A percentile compares a stretch with the other conserved stretches of the same genome.
Conservation (phyloP, 257 asterid genomes). For the Solanum virginianum region DNA sequence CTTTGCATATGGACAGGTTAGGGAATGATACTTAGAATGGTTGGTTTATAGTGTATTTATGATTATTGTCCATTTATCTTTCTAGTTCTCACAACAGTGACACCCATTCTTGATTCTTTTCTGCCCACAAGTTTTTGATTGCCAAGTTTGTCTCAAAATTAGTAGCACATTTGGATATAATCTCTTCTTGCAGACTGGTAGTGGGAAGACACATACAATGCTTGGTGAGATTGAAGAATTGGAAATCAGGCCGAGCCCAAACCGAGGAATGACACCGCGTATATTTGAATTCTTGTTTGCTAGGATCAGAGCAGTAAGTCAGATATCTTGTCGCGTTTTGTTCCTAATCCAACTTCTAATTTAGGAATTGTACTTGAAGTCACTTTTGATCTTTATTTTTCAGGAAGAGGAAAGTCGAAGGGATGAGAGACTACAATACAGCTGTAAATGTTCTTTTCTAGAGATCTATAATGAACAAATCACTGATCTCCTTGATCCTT, state of each 20-base stretch:
- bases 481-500: conserved; percentile 91
- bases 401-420: conserved; percentile 90
- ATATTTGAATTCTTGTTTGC: conserved; percentile 94
- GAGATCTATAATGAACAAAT: conserved; percentile 96
- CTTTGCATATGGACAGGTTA: conserved; percentile 99
- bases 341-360: background rate
- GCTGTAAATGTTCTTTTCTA: conserved; percentile 87
- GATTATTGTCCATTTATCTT: background rate
- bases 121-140: background rate
- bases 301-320: conserved; percentile 81
- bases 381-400: background rate
- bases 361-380: background rate
- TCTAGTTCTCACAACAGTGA: background rate
- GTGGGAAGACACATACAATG: conserved; percentile 97
- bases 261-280: conserved; percentile 98
- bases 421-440: conserved; percentile 67
- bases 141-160: background rate
- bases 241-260: conserved; percentile 59
- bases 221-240: conserved; percentile 85
- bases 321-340: background rate
- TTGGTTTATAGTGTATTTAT: background rate
- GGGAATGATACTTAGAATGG: background rate
- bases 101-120: background rate
- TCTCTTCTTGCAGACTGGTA: conserved; percentile 64
- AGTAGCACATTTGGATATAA: background rate